phyloP scores from a whole-genome alignment of 805 yeast species.

The Kluyveromyces siamensis region DNA sequence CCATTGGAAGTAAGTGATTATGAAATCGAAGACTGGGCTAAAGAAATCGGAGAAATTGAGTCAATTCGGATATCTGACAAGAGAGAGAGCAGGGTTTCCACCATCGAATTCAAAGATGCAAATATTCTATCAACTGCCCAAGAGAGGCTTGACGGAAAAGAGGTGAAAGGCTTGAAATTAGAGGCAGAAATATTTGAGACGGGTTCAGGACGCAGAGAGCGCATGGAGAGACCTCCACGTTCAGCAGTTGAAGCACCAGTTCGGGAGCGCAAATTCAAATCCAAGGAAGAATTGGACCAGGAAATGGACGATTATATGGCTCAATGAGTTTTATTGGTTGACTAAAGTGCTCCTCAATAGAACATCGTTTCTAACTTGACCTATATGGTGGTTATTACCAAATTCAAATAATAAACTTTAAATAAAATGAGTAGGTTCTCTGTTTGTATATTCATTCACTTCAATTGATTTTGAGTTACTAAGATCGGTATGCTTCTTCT shows the following conservation, averaged over 20 bases:
- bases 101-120: conserved; percentile 19
- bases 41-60: conserved; percentile 15
- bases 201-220: conserved; percentile 5
- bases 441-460: background rate
- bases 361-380: no score
- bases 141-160: conserved; percentile 16
- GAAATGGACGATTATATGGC: conserved; percentile 5
- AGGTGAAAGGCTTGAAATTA: conserved; percentile 13
- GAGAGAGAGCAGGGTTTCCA: conserved; percentile 22
- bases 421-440: background rate
- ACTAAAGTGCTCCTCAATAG: background rate
- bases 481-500: no score
- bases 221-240: background rate
- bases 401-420: no score
- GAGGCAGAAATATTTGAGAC: conserved; percentile 17
- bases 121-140: conserved; percentile 16
- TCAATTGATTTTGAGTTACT: no score
- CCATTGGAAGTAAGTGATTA: conserved; percentile 26
- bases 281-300: conserved; percentile 2
- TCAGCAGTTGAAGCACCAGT: background rate
- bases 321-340: background rate
- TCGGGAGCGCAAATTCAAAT: conserved; percentile 2
- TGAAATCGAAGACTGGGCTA: conserved; percentile 24
- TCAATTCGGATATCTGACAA: conserved; percentile 19
- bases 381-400: no score